Evolutionary conservation across 257 asterid genomes (phyloP).

Genomic region (Thymus mandschuricus): DNA sequence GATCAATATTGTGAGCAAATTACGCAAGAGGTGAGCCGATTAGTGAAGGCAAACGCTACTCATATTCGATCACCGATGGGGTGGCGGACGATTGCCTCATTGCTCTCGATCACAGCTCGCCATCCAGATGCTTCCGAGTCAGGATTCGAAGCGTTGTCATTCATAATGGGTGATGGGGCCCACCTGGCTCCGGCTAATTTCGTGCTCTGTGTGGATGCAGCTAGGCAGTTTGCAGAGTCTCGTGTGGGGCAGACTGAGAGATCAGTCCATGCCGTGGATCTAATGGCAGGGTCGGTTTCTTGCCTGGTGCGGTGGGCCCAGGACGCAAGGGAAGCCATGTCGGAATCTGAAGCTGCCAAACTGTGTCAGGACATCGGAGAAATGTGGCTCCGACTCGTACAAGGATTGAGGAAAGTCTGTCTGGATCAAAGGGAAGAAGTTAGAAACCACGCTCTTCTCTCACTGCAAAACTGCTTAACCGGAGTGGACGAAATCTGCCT

Average conservation of each 20-base stretch:
- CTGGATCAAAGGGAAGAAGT: slow-evolving; percentile 96
- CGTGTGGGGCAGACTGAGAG: slow-evolving; percentile 89
- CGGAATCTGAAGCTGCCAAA: slow-evolving; percentile 67
- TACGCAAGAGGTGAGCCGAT: slow-evolving; percentile 88
- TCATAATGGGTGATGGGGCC: slow-evolving; percentile 87
- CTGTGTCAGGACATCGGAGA: slow-evolving; percentile 85
- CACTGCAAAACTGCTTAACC: slow-evolving; percentile 73
- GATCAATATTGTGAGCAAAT: slow-evolving; percentile 97
- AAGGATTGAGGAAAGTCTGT: slow-evolving; percentile 88
- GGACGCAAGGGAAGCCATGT: slow-evolving; percentile 70
- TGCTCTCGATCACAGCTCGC: slow-evolving; percentile 85
- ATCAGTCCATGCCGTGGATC: slow-evolving; percentile 79
- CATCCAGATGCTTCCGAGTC: slow-evolving; percentile 96
- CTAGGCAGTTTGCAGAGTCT: slow-evolving; percentile 94
- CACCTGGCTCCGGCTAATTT: slow-evolving; percentile 81
- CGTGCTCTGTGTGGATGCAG: slow-evolving; percentile 75
- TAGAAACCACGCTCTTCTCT: slow-evolving; percentile 79
- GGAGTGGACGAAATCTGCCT: slow-evolving; percentile 69
- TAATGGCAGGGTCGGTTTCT: slow-evolving; percentile 70
- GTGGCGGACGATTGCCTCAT: slow-evolving; percentile 81
- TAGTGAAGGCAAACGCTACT: slow-evolving; percentile 83
- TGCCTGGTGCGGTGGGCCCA: slow-evolving; percentile 79
- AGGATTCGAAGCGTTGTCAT: slow-evolving; percentile 82
- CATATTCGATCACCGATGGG: slow-evolving; percentile 80
- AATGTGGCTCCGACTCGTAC: slow-evolving; percentile 95